Evolutionary conservation across 192 early-diverging fungal species (phyloP).

Genomic region (Glomus cerebriforme): DNA sequence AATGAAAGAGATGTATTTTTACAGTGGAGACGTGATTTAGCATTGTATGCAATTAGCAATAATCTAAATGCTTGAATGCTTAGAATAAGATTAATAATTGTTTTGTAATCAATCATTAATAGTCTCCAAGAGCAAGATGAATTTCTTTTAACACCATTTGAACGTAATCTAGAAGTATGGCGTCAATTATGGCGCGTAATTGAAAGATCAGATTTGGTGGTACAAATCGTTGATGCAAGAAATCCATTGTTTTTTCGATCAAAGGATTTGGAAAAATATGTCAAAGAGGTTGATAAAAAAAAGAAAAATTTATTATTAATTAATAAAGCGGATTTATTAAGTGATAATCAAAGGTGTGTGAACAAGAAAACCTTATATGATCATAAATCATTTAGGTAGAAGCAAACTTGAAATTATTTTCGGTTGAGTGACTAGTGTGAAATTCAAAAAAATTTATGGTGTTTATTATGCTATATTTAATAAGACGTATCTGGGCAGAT

Average conservation of each 20-base stretch:
- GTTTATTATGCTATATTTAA: neutral
- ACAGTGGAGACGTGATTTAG: slow-evolving; percentile 88
- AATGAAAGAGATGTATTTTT: slow-evolving; percentile 87
- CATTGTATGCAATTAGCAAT: slow-evolving; percentile 47
- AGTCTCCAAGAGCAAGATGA: slow-evolving; percentile 92
- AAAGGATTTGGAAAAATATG: slow-evolving; percentile 88
- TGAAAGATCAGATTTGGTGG: slow-evolving; percentile 92
- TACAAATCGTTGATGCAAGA: slow-evolving; percentile 98
- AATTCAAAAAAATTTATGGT: neutral
- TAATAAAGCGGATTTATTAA: slow-evolving; percentile 99
- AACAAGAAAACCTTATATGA: neutral
- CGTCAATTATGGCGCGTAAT: slow-evolving; percentile 98
- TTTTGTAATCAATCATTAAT: neutral
- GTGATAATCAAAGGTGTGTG: slow-evolving; percentile 72
- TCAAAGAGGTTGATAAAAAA: slow-evolving; percentile 80
- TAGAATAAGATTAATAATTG: neutral
- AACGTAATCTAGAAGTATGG: slow-evolving; percentile 99
- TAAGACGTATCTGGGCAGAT: slow-evolving; percentile 78
- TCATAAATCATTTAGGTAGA: too few relatives aligned
- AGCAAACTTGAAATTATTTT: too few relatives aligned
- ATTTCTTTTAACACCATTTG: slow-evolving; percentile 94
- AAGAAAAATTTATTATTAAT: slow-evolving; percentile 92
- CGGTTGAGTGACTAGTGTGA: neutral
- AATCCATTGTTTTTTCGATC: slow-evolving; percentile 92
- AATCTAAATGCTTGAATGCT: too few relatives aligned